Conservation (phyloP, 768 basidiomycete species). For the Auricularia cornea region DNA sequence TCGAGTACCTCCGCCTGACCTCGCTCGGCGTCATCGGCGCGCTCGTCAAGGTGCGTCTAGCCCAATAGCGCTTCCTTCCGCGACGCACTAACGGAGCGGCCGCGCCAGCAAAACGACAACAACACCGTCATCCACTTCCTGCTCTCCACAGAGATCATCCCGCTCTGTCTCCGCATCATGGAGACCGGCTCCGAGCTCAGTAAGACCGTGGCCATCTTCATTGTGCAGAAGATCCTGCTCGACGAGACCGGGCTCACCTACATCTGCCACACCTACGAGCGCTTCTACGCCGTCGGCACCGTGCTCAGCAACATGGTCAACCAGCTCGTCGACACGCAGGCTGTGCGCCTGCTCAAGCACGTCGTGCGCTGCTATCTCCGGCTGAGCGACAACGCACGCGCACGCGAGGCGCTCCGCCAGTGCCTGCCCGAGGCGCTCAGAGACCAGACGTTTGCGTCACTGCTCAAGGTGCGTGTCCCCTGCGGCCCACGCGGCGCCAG, state of each 20-base stretch:
- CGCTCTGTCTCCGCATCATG: conserved; percentile 98
- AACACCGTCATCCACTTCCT: conserved; percentile 98
- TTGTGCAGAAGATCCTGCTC: conserved; percentile 94
- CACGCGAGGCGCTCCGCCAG: conserved; percentile 89
- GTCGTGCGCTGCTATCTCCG: conserved; percentile 96
- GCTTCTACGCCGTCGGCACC: conserved; percentile 98
- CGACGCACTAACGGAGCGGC: not conserved
- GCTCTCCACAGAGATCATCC: conserved; percentile 98
- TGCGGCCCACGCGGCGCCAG: not conserved
- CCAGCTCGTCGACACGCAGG: conserved; percentile 95
- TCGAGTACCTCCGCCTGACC: conserved; percentile 97
- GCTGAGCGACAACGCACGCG: conserved; percentile 91
- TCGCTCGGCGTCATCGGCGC: conserved; percentile 99
- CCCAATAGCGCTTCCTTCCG: conserved; percentile 1
- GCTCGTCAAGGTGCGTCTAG: conserved; percentile 74
- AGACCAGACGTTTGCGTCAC: conserved; percentile 83
- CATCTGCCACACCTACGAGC: conserved; percentile 99
- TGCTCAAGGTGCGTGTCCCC: conserved; percentile 67
- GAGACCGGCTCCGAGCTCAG: conserved; percentile 97
- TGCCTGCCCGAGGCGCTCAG: conserved; percentile 93
- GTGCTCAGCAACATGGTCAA: conserved; percentile 99
- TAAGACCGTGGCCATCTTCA: conserved; percentile 99
- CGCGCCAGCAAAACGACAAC: conserved; percentile 91
- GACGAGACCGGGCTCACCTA: conserved; percentile 98
- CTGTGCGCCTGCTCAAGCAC: conserved; percentile 91